Evolutionary conservation across 2,329 filamentous ascomycete species (phyloP).

Genomic region (Diaporthe amygdali): DNA sequence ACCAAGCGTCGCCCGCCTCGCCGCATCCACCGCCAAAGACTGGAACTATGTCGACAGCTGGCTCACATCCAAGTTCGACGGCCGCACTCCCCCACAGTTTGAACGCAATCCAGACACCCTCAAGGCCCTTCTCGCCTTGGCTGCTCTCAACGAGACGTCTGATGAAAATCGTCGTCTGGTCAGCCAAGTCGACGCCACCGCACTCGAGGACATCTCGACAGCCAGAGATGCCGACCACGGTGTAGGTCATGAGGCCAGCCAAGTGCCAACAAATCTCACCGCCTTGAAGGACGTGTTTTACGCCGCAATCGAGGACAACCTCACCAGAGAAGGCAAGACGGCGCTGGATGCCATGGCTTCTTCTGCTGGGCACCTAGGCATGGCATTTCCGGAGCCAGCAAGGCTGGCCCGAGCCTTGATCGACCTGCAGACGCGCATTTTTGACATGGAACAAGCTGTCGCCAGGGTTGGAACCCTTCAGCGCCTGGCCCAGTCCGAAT

Average conservation of each 20-base stretch:
- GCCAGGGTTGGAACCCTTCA: conserved; percentile 62
- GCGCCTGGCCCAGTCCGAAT: conserved; percentile 58
- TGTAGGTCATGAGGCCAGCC: not conserved
- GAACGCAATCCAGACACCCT: conserved; percentile 89
- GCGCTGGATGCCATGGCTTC: conserved; percentile 64
- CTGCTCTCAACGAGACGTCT: conserved; percentile 76
- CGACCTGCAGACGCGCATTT: conserved; percentile 58
- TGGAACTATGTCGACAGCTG: conserved; percentile 89
- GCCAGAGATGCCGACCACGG: conserved; percentile 39
- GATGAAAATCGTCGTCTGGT: conserved; percentile 71
- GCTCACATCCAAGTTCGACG: conserved; percentile 74
- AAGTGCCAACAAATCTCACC: conserved; percentile 22
- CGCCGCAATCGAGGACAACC: conserved; percentile 55
- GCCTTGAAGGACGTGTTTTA: conserved; percentile 50
- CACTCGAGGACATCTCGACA: conserved; percentile 57
- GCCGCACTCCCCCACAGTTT: conserved; percentile 70
- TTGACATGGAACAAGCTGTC: conserved; percentile 60
- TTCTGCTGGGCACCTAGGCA: conserved; percentile 54
- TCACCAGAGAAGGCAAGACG: conserved; percentile 59
- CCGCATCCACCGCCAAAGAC: conserved; percentile 84
- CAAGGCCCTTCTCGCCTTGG: conserved; percentile 74
- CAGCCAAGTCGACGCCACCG: conserved; percentile 62
- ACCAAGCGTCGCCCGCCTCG: conserved; percentile 72
- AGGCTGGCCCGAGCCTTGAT: conserved; percentile 58
- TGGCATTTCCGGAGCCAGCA: conserved; percentile 52